Base-by-base conservation (phyloP, 148 eudicot genomes). In the Cornus kousa region DNA sequence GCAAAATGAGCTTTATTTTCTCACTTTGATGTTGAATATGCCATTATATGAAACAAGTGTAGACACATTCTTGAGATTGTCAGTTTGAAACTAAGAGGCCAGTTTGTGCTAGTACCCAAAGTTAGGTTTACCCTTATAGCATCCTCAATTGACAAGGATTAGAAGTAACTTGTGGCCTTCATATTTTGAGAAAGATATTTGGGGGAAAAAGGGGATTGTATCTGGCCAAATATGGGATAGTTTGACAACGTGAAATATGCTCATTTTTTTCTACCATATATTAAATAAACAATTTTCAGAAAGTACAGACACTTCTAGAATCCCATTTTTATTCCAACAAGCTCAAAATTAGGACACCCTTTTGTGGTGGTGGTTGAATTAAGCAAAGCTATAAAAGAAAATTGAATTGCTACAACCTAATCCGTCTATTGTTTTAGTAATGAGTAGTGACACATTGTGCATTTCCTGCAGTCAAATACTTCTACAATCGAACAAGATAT, bases 401-500 rank as follows among this genome's bases (percentile, higher is more conserved):
- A 72, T 11, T 24, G 40, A 39, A 62, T 24, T 55, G 43, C 39
- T 31, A 50, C 57, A 14, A 14, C 3, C 59, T 53, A 53, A 43
- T 43, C 19, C 17, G 19, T 53, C 65, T 62, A 40, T 13, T 72
- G 57, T 4, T 22, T n/a, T 33, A 71, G 22, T 59, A 6, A 7
- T 43, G 48, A 43, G 48, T 7, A 53, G 35, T 57, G 20, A 73
- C 19, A 17, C 23, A 71, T 65, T 57, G 16, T 24, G 22, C 65
- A 66, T 68, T 33, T 69, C 76, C 80, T 80, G 74, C 87, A 94
- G 98, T 84, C 88, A 69, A 88, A 91, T 59, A 80, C 86, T 77
- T 75, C 86, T 48, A 91, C 89, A 64, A 74, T 86, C 31, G 95
- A 91, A 67, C 95, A 88, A 82, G 93, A 93, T 74, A 74, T 87